Base-by-base conservation (phyloP, 1,284 basidiomycete genomes). In the Entoloma clypeatum region DNA sequence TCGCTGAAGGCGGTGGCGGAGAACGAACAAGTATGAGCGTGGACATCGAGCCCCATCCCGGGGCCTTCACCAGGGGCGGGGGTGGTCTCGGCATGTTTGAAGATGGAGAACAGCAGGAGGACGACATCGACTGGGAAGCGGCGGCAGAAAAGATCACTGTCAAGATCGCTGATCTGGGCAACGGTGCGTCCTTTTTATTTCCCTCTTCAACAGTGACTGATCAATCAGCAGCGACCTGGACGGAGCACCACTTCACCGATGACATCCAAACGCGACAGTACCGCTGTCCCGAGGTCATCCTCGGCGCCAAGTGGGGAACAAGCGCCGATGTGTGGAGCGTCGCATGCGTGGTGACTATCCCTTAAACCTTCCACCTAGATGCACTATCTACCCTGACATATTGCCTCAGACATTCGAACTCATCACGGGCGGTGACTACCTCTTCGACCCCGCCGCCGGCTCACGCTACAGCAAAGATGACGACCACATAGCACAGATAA, bases 221-320 rank as follows among this genome's bases (percentile, higher is more conserved):
- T 42, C 24, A 43, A 54, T 30, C 26, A 44, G 32, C 42, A 83
- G 83, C 84, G 9, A 86, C 83, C 2, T 94, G 89, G 89, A 79
- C 79, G 18, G 88, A 94, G 57, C 87, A 94, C 47, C 92, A 95
- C 58, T 94, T 94, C 50, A 95, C 92, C 33, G 91, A 95, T 63
- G 92, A 94, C 57, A 95, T 95, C 51, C 95, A 99, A 69, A 99
- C 96, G 27, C 72, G 95, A 48, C 95, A 98, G 60, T 98, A 98
- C 61, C 83, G 96, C 27, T 94, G 91, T 70, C 95, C 96, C 0
- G 95, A 99, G 62, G 95, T 97, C 39, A 95, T 99, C 43, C 71
- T 99, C 2, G 95, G 95, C 30, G 88, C 91, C 2, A 81, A 84
- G 48, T 99, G 95, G 95, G 92, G 92, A 9, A 76, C 91, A 4